Base-by-base conservation (phyloP, 306 rosid genomes). In the Lotus japonicus region DNA sequence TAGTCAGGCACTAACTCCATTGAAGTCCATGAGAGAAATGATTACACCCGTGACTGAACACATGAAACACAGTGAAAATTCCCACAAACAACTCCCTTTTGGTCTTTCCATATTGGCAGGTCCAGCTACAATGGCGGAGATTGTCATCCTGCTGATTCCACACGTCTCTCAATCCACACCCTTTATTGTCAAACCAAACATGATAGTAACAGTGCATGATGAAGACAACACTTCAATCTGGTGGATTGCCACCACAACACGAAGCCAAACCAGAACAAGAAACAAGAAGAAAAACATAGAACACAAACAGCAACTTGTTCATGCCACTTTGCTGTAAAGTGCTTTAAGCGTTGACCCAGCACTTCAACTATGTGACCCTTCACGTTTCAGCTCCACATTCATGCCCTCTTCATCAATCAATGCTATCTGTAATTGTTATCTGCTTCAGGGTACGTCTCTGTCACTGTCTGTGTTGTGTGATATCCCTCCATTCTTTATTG, bases 271-370 rank as follows among this genome's bases (percentile, higher is more conserved):
- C 0, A 71, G 68, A 35, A 55, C 36, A 33, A 14, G 65, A 2
- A 16, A 28, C 0, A 68, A 33, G 51, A 60, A 17, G n/a, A 68
- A 12, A 1, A 14, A 16, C 6, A 21, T 3, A 21, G 26, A 44
- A 65, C 15, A 21, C 11, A n/a, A n/a, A n/a, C 46, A 12, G 14
- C 67, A 15, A 23, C 74, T 70, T 33, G 44, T 26, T 73, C 52
- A 35, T 76, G 72, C 65, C 68, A 83, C 82, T 72, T 80, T 44
- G 75, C 77, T 84, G 86, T 72, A 77, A 81, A 87, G 84, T 82
- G 66, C 42, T 16, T 5, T 17, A 55, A 56, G 74, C 71, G 90
- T 85, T 87, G 94, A 87, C 94, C 15, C 50, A 61, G 21, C 2
- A 58, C 64, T 70, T 67, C 78, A 73, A 69, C 65, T 13, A 66